Evolutionary conservation across 1,284 basidiomycete genomes (phyloP), one percentile per base, ranked within the genome.

Genomic region (Golubevia pallescens): DNA sequence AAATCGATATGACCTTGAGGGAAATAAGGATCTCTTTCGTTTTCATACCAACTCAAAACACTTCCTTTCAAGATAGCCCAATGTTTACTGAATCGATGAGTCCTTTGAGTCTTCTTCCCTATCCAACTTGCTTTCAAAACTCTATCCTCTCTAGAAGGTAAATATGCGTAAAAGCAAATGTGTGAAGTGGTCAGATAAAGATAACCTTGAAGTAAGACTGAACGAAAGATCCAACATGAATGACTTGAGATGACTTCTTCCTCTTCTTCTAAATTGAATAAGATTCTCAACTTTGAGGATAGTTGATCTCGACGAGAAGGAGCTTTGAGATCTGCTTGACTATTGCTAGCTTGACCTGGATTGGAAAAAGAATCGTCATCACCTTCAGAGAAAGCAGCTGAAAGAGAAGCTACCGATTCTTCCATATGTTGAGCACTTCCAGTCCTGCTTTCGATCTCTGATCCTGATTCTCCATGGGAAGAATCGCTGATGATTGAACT

Each of bases 161-260:
- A 91, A 84, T 96, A 94, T 0, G 96, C 96, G 85, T 97, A 98
- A 88, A 98, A 99, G 87, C 95, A 97, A 24, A 98, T 86, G 80
- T 96, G 93, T 2, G 91, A 90, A 72, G 92, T 92, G 1, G 96
- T 97, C 56, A 98, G 88, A 85, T 96, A 99, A 90, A 98, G 93
- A 85, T 96, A 97, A 16, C 95, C 95, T 86, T 98, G 95, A 20
- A 99, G 88, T 76, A 98, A 77, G 4, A 87, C 70, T 7, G 80
- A 78, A 54, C 86, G 80, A 66, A 86, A 86, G n/a, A 84, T 24
- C 66, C 42, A 48, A 16, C 42, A 48, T 10, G 42, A 48, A 16
- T 48, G 42, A 48, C 42, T 48, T 13, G 42, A 48, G 10, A 48
- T 16, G 10, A 48, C 42, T 48, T 58, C 63, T 55, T 79, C 77